phyloP scores from a whole-genome alignment of 2,329 filamentous ascomycete species.

The Monosporascus ibericus region DNA sequence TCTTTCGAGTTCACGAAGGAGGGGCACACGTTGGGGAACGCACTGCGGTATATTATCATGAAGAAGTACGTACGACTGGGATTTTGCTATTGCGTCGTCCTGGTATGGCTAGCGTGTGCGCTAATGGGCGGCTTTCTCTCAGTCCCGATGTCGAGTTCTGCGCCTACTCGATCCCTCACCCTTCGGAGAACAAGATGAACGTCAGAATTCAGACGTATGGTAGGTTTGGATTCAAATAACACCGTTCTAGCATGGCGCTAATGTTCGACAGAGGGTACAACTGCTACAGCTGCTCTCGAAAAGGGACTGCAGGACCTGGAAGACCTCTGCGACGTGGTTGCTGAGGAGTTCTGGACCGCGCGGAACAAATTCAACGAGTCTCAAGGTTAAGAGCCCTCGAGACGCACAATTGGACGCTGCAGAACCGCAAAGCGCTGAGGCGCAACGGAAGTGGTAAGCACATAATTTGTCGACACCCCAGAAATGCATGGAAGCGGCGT shows the following conservation, averaged over 20 bases:
- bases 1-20: constrained; percentile 94
- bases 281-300: constrained; percentile 76
- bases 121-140: constrained; percentile 9
- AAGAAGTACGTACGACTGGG: constrained; percentile 71
- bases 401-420: background rate
- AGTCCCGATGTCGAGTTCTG: constrained; percentile 97
- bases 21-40: constrained; percentile 93
- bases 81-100: background rate
- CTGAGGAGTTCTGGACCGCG: constrained; percentile 76
- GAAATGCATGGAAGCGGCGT: constrained; percentile 18
- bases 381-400: constrained; percentile 7
- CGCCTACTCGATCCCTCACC: constrained; percentile 95
- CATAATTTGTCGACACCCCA: background rate
- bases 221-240: constrained; percentile 37
- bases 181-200: constrained; percentile 95
- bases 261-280: constrained; percentile 59
- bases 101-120: background rate
- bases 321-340: constrained; percentile 86
- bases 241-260: background rate
- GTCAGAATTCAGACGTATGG: constrained; percentile 95
- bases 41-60: constrained; percentile 91
- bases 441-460: constrained; percentile 3
- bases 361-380: constrained; percentile 52
- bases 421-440: constrained; percentile 1
- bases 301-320: constrained; percentile 87